Evolutionary conservation across 1,139 yeast species (phyloP), one percentile per base, ranked within the genome.

Genomic region (Tardiomyces blankii): DNA sequence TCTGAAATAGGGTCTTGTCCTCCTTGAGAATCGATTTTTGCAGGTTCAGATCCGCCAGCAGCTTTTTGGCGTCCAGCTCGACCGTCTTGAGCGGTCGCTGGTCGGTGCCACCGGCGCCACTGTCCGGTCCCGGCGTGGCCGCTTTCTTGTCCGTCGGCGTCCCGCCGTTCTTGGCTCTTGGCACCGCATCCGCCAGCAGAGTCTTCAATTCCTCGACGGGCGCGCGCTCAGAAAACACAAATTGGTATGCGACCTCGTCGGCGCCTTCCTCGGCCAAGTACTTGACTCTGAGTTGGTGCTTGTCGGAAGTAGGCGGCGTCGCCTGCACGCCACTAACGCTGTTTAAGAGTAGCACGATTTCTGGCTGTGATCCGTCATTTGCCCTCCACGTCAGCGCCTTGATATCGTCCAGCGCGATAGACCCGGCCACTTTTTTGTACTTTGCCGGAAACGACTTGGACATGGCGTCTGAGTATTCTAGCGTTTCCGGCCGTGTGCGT

Each of bases 1-100:
- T 78, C 48, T 78, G 74, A 67, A 86, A 76, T 45, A 91, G 67
- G n/a, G 68, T 69, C 46, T 80, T 76, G 58, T 87, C 84, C 50
- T 82, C 85, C 49, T 80, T 70, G 38, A 91, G 68, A 21, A 89
- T 66, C 49, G 78, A 77, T 56, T 88, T 94, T 57, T 91, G 98
- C 32, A 91, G 69, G 46, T 78, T 80, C 43, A 78, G 74, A 61
- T 91, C 87, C 46, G 78, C 75, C 50, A 87, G 67, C 45, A 87
- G 60, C 46, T 70, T 72, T 47, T 67, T 66, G 2, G 71, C 62
- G 32, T 77, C 77, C 16, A 77, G 59, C 1, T 40, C 44, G 9
- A 45, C 35, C 35, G 16, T 11, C 9, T 14, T 30, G 16, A 12
- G n/a, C 16, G 35, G 35, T 7, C 25, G 25, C 11, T 30, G 9